Percentiles rank a stretch among this genome's conserved stretches.
Conservation (phyloP, 371 early-diverging fungal genomes). For the Actinomortierella wolfii region DNA sequence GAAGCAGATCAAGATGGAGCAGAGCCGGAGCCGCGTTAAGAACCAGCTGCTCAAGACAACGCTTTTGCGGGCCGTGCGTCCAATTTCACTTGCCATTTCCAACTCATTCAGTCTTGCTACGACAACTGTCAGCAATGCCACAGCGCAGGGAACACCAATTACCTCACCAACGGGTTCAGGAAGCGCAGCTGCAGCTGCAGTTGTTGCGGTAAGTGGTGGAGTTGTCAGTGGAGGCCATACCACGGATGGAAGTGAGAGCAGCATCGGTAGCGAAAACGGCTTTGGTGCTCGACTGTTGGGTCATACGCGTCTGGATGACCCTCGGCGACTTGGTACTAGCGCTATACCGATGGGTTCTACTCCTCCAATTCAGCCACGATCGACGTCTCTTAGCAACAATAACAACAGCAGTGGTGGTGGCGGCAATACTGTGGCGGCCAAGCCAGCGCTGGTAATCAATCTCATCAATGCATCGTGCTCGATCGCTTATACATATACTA, state of each 20-base stretch:
- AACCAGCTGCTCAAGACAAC: slow-evolving; percentile 58
- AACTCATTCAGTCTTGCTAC: slow-evolving; percentile 38
- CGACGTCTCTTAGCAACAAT: slow-evolving; percentile 11
- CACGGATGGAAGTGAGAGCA: background rate
- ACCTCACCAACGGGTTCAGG: background rate
- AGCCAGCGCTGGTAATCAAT: slow-evolving; percentile 79
- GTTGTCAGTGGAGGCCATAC: background rate
- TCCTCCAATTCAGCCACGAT: slow-evolving; percentile 1
- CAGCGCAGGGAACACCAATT: slow-evolving; percentile 29
- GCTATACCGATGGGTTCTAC: background rate
- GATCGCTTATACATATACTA: slow-evolving; percentile 71
- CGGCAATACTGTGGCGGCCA: slow-evolving; percentile 23
- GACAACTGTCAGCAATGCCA: slow-evolving; percentile 42
- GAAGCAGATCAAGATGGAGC: slow-evolving; percentile 62
- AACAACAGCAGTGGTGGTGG: slow-evolving; percentile 6
- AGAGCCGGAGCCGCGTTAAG: slow-evolving; percentile 59
- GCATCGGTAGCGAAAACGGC: background rate
- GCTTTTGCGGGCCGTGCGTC: slow-evolving; percentile 53
- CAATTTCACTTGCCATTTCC: slow-evolving; percentile 34
- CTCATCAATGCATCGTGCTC: slow-evolving; percentile 78
- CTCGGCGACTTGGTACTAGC: background rate
- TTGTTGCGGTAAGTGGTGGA: background rate
- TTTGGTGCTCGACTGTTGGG: background rate
- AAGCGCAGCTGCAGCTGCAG: background rate
- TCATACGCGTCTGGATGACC: background rate